Evolutionary conservation across 202 grass and related monocot species (phyloP), one percentile per base, ranked within the genome.

Genomic region (Schoenoplectus triqueter): DNA sequence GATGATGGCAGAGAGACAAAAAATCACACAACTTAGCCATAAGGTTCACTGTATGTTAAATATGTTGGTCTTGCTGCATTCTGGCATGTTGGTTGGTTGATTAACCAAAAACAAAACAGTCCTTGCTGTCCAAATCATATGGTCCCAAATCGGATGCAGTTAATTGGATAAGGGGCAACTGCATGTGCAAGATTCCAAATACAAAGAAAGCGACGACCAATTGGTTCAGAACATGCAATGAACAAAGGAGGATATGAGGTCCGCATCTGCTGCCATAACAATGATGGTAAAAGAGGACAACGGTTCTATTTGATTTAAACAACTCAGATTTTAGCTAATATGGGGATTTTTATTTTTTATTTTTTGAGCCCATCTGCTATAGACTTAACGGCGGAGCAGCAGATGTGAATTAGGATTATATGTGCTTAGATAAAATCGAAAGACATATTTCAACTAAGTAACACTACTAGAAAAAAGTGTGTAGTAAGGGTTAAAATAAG

Each of bases 371-470:
- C 31, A 31, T 31, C 31, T 31, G 31, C 31, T 31, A 31, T 31
- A 31, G 31, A 31, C 1, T 31, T 31, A 31, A 31, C 1, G 31
- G 31, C 31, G 31, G 31, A 31, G 31, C 31, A 31, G 31, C 31
- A 1, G 31, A 31, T 31, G 31, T 31, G 31, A 31, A 31, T 31
- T 31, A 31, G 31, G 1, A 31, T 31, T 0, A 77, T 77, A 40
- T 56, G 19, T 57, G 73, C 73, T 39, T 60, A 45, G 31, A 83
- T 71, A 49, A 83, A 71, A 83, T 70, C n/a, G 81, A 83, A 71
- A 83, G 64, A 7, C 81, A 59, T 61, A 45, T 83, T 83, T 57
- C 49, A 50, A 70, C 66, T n/a, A 69, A 18, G 81, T 45, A 83
- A 65, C 49, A 56, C 31, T 31, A 31, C 31, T 31, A 31, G 31